Evolutionary conservation across 345 rosid genomes (phyloP).

Genomic region (Euphorbia tirucalli): DNA sequence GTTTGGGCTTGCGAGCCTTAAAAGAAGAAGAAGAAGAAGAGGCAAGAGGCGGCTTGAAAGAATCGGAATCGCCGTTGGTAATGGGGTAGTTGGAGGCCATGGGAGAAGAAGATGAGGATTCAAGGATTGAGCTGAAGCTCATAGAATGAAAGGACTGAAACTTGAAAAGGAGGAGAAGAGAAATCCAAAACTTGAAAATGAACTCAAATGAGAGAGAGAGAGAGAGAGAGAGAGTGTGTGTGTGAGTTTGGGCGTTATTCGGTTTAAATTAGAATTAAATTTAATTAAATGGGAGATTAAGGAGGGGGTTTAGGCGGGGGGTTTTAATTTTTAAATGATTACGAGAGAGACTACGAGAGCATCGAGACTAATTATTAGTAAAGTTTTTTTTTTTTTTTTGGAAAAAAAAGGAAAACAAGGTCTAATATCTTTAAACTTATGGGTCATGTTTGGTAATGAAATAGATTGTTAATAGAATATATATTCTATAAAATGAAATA

Average conservation of each 20-base stretch:
- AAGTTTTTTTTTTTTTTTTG: too few relatives aligned
- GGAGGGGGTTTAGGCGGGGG: not conserved
- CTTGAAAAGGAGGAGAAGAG: too few relatives aligned
- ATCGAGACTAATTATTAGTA: not conserved
- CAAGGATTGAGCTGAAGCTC: slow-evolving; percentile 20
- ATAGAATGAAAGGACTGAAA: not conserved
- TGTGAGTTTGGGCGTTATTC: not conserved
- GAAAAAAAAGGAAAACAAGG: too few relatives aligned
- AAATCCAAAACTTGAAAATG: too few relatives aligned
- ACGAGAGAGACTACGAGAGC: too few relatives aligned
- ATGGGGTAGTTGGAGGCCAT: slow-evolving; percentile 28
- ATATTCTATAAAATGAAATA: too few relatives aligned
- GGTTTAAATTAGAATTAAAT: too few relatives aligned
- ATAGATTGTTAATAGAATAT: too few relatives aligned
- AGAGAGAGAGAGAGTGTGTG: too few relatives aligned
- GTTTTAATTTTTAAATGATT: too few relatives aligned
- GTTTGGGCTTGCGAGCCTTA: slow-evolving; percentile 42
- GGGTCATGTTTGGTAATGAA: too few relatives aligned
- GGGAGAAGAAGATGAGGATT: slow-evolving; percentile 11
- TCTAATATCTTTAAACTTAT: too few relatives aligned
- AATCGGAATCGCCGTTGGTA: slow-evolving; percentile 34
- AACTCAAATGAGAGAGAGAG: not conserved
- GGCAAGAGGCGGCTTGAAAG: slow-evolving; percentile 15
- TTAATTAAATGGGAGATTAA: not conserved
- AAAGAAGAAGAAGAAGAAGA: slow-evolving; percentile 44